Base-by-base conservation (phyloP, 331 rosid genomes). In the Cydonia oblonga region DNA sequence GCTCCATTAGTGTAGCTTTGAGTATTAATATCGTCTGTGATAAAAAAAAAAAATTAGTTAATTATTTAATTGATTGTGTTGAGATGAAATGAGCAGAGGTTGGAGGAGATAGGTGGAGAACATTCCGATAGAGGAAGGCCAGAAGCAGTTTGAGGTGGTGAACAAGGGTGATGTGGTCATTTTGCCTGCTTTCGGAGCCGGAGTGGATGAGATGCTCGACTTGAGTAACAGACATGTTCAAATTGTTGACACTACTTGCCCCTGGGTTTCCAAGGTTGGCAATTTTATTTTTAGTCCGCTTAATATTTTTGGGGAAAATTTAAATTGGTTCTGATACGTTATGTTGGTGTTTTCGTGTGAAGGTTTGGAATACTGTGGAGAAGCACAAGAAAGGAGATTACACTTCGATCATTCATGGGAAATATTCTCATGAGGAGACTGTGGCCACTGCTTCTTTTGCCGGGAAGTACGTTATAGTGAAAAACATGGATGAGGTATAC, bases 101-200 rank as follows among this genome's bases (percentile, higher is more conserved):
- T 95, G 18, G 96, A 88, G 85, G 97, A 95, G 30, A 95, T 95
- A 86, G 8, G 97, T 95, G 71, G 81, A 88, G 68, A 79, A 80
- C 63, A 49, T 95, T 78, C 99, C 99, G 42, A 7, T 80, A 46
- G 87, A 82, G 46, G 93, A 75, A 58, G 96, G 92, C 62, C n/a
- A 4, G 66, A 95, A 95, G 76, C 96, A 84, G 58, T 95, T 86
- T 78, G 99, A 89, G 38, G 90, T 89, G 64, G 90, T 95, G 38
- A 61, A 83, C 77, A 84, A 85, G 69, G 96, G 92, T 2, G 96
- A 91, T 82, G 97, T 95, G 53, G 99, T 95, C 65, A 80, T 95
- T 80, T 88, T 95, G 89, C 97, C 99, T 63, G 97, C 99, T 64
- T 95, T 95, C 35, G 99, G 99, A 59, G 99, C 99, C 13, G 96